Evolutionary conservation across 2,329 filamentous ascomycete genomes (phyloP).

Genomic region (Stromatinia cepivora): DNA sequence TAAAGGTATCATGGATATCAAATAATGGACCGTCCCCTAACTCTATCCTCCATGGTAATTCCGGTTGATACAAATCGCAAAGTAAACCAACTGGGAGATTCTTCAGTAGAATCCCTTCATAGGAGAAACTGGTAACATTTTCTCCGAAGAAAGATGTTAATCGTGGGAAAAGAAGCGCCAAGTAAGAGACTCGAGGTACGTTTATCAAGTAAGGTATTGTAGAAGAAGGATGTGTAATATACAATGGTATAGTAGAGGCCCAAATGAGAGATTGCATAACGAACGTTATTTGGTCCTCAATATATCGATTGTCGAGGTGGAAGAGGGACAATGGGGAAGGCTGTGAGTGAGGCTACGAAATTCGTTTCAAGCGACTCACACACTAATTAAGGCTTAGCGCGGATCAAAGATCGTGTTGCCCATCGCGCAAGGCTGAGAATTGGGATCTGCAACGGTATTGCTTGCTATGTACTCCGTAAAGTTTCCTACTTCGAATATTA

Average conservation of each 20-base stretch:
- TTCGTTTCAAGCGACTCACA: neutral
- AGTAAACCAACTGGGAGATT: conserved; percentile 69
- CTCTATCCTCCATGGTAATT: conserved; percentile 62
- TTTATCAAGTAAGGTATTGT: conserved; percentile 49
- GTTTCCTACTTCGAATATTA: neutral
- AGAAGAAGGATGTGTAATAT: conserved; percentile 39
- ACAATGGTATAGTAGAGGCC: conserved; percentile 40
- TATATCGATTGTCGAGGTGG: neutral
- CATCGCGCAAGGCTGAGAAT: neutral
- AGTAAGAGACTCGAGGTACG: conserved; percentile 65
- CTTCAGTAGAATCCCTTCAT: conserved; percentile 67
- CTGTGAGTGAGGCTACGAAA: conserved; percentile 6
- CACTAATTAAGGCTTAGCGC: conserved; percentile 1
- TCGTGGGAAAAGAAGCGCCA: conserved; percentile 63
- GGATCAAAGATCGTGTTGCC: neutral
- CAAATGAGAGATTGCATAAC: conserved; percentile 40
- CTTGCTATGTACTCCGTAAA: neutral
- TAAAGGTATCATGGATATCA: conserved; percentile 60
- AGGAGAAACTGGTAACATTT: conserved; percentile 54
- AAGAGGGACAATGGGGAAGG: neutral
- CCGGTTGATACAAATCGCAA: conserved; percentile 61
- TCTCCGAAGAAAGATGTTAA: conserved; percentile 63
- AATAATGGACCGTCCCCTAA: conserved; percentile 57
- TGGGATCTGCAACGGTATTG: neutral
- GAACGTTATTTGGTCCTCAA: conserved; percentile 1